These are phyloP conservation scores for Oemleria cerasiformis DNA, from an alignment of 306 rosid species.

Conservation along the genomic window DNA sequence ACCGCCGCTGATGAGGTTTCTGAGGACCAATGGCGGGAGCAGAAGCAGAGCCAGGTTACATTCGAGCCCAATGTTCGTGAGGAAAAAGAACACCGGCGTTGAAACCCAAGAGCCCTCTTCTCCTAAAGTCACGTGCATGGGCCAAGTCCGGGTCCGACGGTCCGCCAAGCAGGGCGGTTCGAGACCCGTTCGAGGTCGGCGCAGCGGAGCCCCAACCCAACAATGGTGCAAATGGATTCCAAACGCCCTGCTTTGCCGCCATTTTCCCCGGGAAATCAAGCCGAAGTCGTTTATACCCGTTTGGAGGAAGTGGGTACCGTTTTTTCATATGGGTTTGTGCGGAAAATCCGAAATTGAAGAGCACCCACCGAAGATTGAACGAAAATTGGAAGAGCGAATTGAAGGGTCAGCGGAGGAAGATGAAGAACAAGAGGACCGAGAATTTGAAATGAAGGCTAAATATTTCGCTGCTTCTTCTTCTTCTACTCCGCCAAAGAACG, in stretches of 20 bases:
- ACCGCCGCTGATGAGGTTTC: slow-evolving; percentile 85
- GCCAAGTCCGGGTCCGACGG: slow-evolving; percentile 68
- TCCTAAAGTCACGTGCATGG: slow-evolving; percentile 95
- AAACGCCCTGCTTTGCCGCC: slow-evolving; percentile 38
- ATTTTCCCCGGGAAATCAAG: slow-evolving; percentile 25
- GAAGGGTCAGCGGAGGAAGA: slow-evolving; percentile 32
- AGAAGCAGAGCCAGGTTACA: slow-evolving; percentile 74
- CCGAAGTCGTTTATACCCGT: slow-evolving; percentile 34
- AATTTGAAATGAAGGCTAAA: slow-evolving; percentile 18
- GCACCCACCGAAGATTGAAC: slow-evolving; percentile 26
- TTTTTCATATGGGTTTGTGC: slow-evolving; percentile 32
- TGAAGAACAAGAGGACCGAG: slow-evolving; percentile 21
- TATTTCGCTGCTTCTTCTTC: slow-evolving; percentile 24
- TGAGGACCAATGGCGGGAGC: slow-evolving; percentile 62
- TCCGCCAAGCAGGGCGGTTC: slow-evolving; percentile 38
- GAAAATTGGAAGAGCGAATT: slow-evolving; percentile 18
- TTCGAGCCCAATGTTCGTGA: slow-evolving; percentile 64
- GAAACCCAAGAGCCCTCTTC: slow-evolving; percentile 94
- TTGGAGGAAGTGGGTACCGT: slow-evolving; percentile 51
- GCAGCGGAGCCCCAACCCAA: slow-evolving; percentile 10
- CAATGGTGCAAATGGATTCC: slow-evolving; percentile 47
- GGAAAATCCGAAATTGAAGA: slow-evolving; percentile 30
- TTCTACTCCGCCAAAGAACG: slow-evolving; percentile 62
- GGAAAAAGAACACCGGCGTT: slow-evolving; percentile 53
- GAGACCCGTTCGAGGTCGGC: background rate